Conservation (phyloP, 1,284 basidiomycete species). For the Cerrena zonata region DNA sequence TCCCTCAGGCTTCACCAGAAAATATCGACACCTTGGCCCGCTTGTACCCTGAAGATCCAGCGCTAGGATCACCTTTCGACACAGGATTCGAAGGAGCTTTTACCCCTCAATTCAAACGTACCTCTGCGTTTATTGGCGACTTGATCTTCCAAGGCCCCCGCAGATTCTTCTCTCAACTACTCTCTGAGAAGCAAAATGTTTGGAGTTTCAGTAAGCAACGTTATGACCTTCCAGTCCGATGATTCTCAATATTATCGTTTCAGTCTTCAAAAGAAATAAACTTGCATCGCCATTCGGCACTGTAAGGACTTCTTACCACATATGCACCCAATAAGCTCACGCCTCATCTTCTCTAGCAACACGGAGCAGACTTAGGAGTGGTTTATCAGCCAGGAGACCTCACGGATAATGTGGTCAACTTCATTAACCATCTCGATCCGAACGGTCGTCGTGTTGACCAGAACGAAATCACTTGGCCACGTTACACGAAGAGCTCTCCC, state of each 20-base stretch:
- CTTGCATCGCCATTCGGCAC: slow-evolving; percentile 37
- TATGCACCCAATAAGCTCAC: neutral
- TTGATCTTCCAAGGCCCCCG: slow-evolving; percentile 49
- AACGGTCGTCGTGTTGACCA: slow-evolving; percentile 12
- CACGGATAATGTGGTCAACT: slow-evolving; percentile 14
- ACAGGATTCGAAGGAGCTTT: slow-evolving; percentile 41
- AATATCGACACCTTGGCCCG: slow-evolving; percentile 18
- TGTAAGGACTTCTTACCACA: slow-evolving; percentile 19
- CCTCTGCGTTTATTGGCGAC: slow-evolving; percentile 49
- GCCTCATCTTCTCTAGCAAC: slow-evolving; percentile 3
- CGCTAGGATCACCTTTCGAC: slow-evolving; percentile 47
- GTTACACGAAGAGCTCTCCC: slow-evolving; percentile 15
- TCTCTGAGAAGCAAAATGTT: slow-evolving; percentile 20
- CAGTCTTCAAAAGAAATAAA: slow-evolving; percentile 42
- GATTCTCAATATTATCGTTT: neutral
- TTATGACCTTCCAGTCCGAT: too few species aligned
- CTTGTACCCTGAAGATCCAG: slow-evolving; percentile 24
- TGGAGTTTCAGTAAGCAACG: slow-evolving; percentile 29
- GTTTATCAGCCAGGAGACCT: slow-evolving; percentile 10
- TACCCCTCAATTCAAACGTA: slow-evolving; percentile 47
- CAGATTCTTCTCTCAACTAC: slow-evolving; percentile 39
- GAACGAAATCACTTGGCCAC: slow-evolving; percentile 13
- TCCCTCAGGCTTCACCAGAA: slow-evolving; percentile 14
- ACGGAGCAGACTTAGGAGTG: slow-evolving; percentile 10
- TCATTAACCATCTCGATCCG: slow-evolving; percentile 18